phyloP scores from a whole-genome alignment of 768 basidiomycete species.

The Crepidotus variabilis region DNA sequence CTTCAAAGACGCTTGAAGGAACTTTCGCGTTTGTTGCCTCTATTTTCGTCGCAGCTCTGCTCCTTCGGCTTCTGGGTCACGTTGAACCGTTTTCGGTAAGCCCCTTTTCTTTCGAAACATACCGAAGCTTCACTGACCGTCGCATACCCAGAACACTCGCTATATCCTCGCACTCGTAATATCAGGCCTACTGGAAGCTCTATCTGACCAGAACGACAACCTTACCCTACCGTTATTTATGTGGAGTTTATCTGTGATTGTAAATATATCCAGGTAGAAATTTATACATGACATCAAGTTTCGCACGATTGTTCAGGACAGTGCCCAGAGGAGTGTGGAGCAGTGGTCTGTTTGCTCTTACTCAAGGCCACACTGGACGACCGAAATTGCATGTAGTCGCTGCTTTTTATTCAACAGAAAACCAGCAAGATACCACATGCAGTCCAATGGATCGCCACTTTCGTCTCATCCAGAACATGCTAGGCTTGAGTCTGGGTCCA shows the following conservation, averaged over 20 bases:
- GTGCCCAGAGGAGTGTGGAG: background rate
- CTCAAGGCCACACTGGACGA: background rate
- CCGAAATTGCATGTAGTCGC: background rate
- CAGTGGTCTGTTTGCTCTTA: background rate
- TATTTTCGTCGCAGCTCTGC: slow-evolving; percentile 64
- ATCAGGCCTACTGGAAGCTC: slow-evolving; percentile 78
- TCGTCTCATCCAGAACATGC: background rate
- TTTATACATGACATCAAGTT: slow-evolving; percentile 25
- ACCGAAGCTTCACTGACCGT: background rate
- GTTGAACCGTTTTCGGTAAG: slow-evolving; percentile 77
- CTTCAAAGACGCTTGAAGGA: slow-evolving; percentile 89
- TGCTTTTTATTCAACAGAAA: background rate
- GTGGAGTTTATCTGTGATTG: slow-evolving; percentile 82
- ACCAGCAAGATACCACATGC: background rate
- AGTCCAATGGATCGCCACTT: background rate
- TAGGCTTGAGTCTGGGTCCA: background rate
- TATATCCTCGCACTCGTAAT: slow-evolving; percentile 64
- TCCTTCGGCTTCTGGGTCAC: slow-evolving; percentile 66
- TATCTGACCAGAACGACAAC: slow-evolving; percentile 97
- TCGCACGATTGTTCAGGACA: slow-evolving; percentile 22
- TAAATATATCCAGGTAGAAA: slow-evolving; percentile 25
- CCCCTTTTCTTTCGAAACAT: slow-evolving; percentile 11
- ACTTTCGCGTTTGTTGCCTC: slow-evolving; percentile 77
- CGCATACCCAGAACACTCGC: slow-evolving; percentile 54
- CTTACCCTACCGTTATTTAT: slow-evolving; percentile 93